Percentiles rank a stretch among this genome's conserved stretches.
These are phyloP conservation scores for Dactylellina parvicollis DNA, from an alignment of 2,329 filamentous ascomycete genomes.

Conservation along the genomic window DNA sequence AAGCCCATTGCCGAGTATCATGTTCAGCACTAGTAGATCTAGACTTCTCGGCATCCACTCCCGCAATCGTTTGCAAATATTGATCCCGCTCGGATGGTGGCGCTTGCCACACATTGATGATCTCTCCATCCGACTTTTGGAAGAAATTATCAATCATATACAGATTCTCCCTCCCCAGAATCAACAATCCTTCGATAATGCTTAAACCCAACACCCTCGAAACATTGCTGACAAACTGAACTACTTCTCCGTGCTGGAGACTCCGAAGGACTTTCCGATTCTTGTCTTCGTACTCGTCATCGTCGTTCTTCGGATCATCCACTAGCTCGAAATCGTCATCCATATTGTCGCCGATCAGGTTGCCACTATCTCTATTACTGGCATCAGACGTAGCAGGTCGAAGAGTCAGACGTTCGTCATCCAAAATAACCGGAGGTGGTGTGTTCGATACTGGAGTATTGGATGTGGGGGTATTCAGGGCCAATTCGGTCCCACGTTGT, in stretches of 20 bases:
- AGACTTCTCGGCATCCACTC: conserved; percentile 71
- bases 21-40: conserved; percentile 72
- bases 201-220: conserved; percentile 94
- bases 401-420: conserved; percentile 55
- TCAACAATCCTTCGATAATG: conserved; percentile 89
- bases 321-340: conserved; percentile 97
- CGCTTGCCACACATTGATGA: conserved; percentile 95
- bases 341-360: conserved; percentile 60
- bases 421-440: conserved; percentile 54
- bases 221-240: conserved; percentile 93
- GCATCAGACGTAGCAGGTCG: conserved; percentile 35
- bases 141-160: conserved; percentile 98
- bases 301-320: conserved; percentile 86
- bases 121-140: conserved; percentile 91
- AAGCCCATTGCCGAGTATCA: conserved; percentile 89
- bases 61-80: conserved; percentile 92
- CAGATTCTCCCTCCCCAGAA: conserved; percentile 88
- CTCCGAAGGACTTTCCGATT: conserved; percentile 97
- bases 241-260: conserved; percentile 86
- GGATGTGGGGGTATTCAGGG: conserved; percentile 26
- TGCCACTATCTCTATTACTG: conserved; percentile 54
- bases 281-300: conserved; percentile 91
- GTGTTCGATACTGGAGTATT: conserved; percentile 37
- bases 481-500: conserved; percentile 68
- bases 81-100: conserved; percentile 91